phyloP scores from a whole-genome alignment of 2,329 filamentous ascomycete species.

The Botrytis sinoallii region DNA sequence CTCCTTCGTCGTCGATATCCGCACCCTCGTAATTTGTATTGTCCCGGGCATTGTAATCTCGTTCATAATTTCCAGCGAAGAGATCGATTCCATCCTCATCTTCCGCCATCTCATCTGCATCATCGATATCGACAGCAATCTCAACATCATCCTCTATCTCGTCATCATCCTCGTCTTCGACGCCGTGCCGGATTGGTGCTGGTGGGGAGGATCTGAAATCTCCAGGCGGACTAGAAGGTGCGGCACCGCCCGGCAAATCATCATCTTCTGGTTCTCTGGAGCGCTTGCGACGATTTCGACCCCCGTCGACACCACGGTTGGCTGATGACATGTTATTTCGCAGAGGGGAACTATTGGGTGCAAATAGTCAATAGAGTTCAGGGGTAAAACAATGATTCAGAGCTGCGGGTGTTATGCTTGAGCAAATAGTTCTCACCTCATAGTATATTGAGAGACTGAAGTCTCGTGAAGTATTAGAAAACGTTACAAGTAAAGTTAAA shows the following conservation, averaged over 20 bases:
- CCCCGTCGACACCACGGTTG: constrained; percentile 63
- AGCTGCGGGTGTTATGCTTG: not conserved
- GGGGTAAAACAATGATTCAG: constrained; percentile 14
- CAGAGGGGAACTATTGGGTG: constrained; percentile 68
- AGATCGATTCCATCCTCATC: constrained; percentile 78
- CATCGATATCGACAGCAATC: constrained; percentile 69
- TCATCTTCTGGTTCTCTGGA: constrained; percentile 63
- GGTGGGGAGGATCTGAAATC: constrained; percentile 63
- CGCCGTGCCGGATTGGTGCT: constrained; percentile 59
- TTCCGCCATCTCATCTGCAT: constrained; percentile 78
- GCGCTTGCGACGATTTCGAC: constrained; percentile 56
- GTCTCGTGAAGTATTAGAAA: constrained; percentile 3
- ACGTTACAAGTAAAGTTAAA: not conserved
- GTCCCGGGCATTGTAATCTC: constrained; percentile 64
- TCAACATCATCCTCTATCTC: constrained; percentile 70
- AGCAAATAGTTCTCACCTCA: constrained; percentile 32
- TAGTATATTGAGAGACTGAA: constrained; percentile 4
- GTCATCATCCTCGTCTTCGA: constrained; percentile 61
- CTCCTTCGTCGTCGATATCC: constrained; percentile 74
- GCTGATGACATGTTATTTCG: constrained; percentile 77
- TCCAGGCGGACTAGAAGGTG: constrained; percentile 52
- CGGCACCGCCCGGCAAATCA: constrained; percentile 51
- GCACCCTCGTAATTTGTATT: constrained; percentile 68
- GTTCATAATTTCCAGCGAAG: constrained; percentile 70
- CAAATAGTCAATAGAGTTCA: constrained; percentile 30